Conservation (phyloP, 208 protist genomes). For the Herpetomonas samuelpessoai region DNA sequence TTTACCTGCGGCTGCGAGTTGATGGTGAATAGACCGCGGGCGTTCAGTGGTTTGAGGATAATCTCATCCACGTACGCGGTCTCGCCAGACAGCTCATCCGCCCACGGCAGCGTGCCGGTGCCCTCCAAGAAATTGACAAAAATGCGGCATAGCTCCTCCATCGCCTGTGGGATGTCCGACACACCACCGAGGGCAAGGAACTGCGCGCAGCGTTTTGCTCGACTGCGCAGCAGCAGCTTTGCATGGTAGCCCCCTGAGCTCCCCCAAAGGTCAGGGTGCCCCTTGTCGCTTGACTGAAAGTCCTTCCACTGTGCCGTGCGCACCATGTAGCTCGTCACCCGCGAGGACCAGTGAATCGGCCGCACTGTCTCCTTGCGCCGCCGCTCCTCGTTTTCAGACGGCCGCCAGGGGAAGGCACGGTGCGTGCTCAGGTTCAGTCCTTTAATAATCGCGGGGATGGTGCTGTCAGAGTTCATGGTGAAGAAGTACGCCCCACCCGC, state of each 20-base stretch:
- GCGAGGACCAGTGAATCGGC: conserved; percentile 92
- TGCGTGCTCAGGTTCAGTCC: conserved; percentile 33
- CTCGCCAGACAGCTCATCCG: conserved; percentile 59
- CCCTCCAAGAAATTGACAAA: conserved; percentile 42
- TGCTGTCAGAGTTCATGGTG: conserved; percentile 92
- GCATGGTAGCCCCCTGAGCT: conserved; percentile 71
- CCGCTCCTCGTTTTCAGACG: conserved; percentile 48
- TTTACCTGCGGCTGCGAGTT: conserved; percentile 92
- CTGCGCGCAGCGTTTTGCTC: conserved; percentile 37
- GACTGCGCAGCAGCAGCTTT: conserved; percentile 28
- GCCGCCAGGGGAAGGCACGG: conserved; percentile 49
- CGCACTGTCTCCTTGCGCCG: conserved; percentile 65
- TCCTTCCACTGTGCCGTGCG: conserved; percentile 86
- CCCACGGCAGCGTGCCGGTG: conserved; percentile 66
- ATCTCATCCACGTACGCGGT: conserved; percentile 53
- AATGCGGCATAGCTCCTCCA: conserved; percentile 37
- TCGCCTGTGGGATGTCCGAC: conserved; percentile 19
- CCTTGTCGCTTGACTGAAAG: conserved; percentile 86
- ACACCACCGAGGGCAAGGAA: conserved; percentile 28
- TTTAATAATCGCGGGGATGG: conserved; percentile 58
- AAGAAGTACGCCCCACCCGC: conserved; percentile 92
- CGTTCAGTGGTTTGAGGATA: conserved; percentile 76
- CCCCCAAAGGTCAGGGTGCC: conserved; percentile 71
- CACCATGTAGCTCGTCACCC: conserved; percentile 86
- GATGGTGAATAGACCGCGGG: conserved; percentile 90